phyloP scores from a whole-genome alignment of 2,329 filamentous ascomycete genomes.

The Apiospora pterosperma region DNA sequence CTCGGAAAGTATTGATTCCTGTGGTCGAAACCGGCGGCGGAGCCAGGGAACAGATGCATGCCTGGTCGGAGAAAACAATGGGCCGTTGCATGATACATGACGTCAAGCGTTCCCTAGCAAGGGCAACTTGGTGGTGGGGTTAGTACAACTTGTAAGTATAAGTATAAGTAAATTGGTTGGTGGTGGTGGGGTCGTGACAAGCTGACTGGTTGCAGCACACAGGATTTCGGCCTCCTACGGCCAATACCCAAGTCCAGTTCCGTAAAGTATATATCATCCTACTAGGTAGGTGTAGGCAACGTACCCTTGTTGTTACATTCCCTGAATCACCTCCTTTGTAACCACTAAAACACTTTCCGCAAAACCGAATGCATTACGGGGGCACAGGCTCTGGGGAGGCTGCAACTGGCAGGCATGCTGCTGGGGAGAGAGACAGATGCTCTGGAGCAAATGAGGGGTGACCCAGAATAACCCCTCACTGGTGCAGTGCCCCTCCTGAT shows the following conservation, averaged over 20 bases:
- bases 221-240: not conserved
- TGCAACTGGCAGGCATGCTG: not conserved
- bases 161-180: no score
- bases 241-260: not conserved
- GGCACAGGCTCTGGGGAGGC: not conserved
- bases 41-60: not conserved
- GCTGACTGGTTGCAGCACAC: not conserved
- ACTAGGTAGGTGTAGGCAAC: not conserved
- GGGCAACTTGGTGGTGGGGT: not conserved
- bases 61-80: slow-evolving; percentile 1
- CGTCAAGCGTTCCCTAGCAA: not conserved
- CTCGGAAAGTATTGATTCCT: not conserved
- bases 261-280: no score
- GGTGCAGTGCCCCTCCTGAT: not conserved
- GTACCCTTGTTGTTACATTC: not conserved
- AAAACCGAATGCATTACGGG: not conserved
- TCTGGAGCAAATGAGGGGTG: not conserved
- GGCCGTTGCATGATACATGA: not conserved
- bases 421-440: not conserved
- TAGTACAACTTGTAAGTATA: no score
- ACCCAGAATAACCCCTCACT: slow-evolving; percentile 2
- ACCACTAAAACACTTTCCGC: not conserved
- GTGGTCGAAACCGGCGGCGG: not conserved
- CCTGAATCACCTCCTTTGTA: not conserved
- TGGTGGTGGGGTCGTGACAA: not conserved